phyloP scores from a whole-genome alignment of 2,329 filamentous ascomycete genomes.

The Pestalotiopsis sp. region DNA sequence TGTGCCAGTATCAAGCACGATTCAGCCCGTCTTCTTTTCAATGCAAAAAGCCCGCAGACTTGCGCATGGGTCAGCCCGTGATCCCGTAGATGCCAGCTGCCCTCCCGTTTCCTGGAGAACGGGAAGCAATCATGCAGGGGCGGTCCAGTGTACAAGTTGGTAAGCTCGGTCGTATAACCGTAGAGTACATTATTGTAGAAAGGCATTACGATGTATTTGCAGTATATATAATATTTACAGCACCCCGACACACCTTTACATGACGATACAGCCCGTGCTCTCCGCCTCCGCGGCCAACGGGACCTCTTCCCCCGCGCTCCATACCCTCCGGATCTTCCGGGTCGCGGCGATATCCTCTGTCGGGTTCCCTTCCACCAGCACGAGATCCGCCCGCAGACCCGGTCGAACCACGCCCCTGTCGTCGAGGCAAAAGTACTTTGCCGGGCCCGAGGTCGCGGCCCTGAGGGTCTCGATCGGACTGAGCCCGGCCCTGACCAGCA shows the following conservation, averaged over 20 bases:
- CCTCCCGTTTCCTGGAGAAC: neutral
- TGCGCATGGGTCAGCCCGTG: neutral
- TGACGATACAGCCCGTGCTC: neutral
- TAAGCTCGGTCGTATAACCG: no score
- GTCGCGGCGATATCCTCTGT: slow-evolving; percentile 29
- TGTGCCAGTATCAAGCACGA: slow-evolving; percentile 4
- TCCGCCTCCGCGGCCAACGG: neutral
- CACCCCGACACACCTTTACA: neutral
- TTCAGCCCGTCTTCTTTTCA: neutral
- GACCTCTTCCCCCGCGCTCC: slow-evolving; percentile 24
- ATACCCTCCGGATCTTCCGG: slow-evolving; percentile 26
- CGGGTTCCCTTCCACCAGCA: slow-evolving; percentile 32
- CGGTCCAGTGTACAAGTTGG: no score
- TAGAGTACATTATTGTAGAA: no score
- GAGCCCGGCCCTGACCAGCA: slow-evolving; percentile 27
- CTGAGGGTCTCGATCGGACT: slow-evolving; percentile 26
- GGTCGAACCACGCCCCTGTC: slow-evolving; percentile 27
- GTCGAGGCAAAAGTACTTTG: slow-evolving; percentile 23
- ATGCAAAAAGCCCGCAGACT: neutral
- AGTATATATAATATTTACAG: neutral
- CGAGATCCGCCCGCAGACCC: slow-evolving; percentile 30
- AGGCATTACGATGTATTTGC: no score
- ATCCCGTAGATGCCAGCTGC: neutral
- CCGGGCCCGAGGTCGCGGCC: slow-evolving; percentile 25
- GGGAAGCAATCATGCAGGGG: neutral